A percentile compares a stretch with the other conserved stretches of the same genome.
Conservation (phyloP, 371 early-diverging fungal species). For the Blakeslea trispora region DNA sequence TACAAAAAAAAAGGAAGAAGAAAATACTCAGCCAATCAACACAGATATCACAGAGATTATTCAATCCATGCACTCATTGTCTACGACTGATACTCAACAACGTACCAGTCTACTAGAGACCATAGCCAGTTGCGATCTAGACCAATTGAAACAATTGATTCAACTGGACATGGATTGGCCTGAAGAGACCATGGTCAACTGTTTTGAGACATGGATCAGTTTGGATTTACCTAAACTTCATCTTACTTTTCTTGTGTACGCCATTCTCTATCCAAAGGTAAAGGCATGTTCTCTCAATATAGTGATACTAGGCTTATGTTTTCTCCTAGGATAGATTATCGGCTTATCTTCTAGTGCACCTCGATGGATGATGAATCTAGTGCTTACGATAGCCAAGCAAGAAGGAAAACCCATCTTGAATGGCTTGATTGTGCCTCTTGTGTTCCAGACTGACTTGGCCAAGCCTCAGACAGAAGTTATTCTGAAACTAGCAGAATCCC, state of each 20-base stretch:
- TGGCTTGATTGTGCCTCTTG: slow-evolving; percentile 21
- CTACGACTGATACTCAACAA: slow-evolving; percentile 7
- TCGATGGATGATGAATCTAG: slow-evolving; percentile 15
- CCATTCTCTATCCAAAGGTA: slow-evolving; percentile 18
- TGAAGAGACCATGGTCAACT: slow-evolving; percentile 13
- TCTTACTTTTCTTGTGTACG: slow-evolving; percentile 2
- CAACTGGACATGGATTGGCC: too few relatives aligned
- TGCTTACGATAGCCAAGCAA: not conserved
- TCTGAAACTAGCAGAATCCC: slow-evolving; percentile 12
- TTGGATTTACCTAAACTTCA: slow-evolving; percentile 7
- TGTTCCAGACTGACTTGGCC: slow-evolving; percentile 8
- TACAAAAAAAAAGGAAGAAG: slow-evolving; percentile 3
- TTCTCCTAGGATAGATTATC: slow-evolving; percentile 11
- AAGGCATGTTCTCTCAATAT: not conserved
- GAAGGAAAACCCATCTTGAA: slow-evolving; percentile 16
- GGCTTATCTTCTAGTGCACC: slow-evolving; percentile 16
- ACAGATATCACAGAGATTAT: too few relatives aligned
- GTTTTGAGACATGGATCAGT: slow-evolving; percentile 9
- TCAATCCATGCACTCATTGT: slow-evolving; percentile 1
- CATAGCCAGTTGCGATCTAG: too few relatives aligned
- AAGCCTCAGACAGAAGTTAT: slow-evolving; percentile 21
- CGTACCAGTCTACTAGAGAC: too few relatives aligned
- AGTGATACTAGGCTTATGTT: not conserved
- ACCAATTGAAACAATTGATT: too few relatives aligned
- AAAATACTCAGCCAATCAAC: not conserved